Conservation (phyloP, 2,329 filamentous ascomycete genomes). For the Pseudogymnoascus sp. region DNA sequence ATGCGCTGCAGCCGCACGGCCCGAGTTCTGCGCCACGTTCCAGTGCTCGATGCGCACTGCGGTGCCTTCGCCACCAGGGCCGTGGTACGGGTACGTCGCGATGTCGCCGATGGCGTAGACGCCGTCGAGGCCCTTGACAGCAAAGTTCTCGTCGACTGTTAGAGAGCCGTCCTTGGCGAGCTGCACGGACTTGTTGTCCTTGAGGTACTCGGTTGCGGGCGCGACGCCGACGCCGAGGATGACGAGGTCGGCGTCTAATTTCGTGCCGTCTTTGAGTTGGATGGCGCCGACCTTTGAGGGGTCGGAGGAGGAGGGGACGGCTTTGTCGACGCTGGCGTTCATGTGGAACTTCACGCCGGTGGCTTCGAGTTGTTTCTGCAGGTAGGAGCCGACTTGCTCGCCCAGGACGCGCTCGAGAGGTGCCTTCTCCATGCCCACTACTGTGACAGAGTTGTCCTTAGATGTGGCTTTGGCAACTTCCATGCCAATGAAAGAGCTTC, state of each 20-base stretch:
- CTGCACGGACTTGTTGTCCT: constrained; percentile 58
- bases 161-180: constrained; percentile 83
- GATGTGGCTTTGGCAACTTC: constrained; percentile 81
- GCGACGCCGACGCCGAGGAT: constrained; percentile 84
- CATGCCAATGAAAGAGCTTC: constrained; percentile 96
- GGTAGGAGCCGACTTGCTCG: constrained; percentile 67
- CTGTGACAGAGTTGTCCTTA: constrained; percentile 73
- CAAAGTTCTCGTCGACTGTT: constrained; percentile 70
- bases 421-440: constrained; percentile 80
- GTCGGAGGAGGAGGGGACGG: constrained; percentile 60
- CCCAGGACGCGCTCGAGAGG: constrained; percentile 86
- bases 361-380: constrained; percentile 71
- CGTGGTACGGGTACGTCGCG: constrained; percentile 87
- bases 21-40: constrained; percentile 94
- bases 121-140: constrained; percentile 65
- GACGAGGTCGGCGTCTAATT: constrained; percentile 78
- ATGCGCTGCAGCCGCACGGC: constrained; percentile 67
- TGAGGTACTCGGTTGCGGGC: constrained; percentile 77
- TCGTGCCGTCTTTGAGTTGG: constrained; percentile 75
- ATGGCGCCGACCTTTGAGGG: constrained; percentile 70
- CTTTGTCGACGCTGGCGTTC: constrained; percentile 73
- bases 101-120: constrained; percentile 95
- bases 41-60: constrained; percentile 89
- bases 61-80: constrained; percentile 69
- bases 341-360: constrained; percentile 86